Evolutionary conservation across 2,329 filamentous ascomycete genomes (phyloP), one percentile per base, ranked within the genome.

Genomic region (Clarireedia hainanense): DNA sequence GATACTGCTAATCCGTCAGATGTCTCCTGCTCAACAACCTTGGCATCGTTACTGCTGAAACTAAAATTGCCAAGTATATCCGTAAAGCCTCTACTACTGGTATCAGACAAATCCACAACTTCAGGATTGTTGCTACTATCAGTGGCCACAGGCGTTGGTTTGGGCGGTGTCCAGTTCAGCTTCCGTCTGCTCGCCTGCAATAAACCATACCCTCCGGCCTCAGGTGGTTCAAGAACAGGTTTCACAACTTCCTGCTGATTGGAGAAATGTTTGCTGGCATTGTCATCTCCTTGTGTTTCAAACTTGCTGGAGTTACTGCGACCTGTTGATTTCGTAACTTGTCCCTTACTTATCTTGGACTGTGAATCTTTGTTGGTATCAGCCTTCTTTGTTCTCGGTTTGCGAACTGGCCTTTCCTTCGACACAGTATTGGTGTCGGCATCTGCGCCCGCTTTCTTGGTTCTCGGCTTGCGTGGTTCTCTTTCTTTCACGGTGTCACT

Each of bases 101-200:
- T 37, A 23, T 50, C 20, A 0, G 52, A 24, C 4, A 23, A 60
- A 5, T 39, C n/a, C 12, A 20, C 37, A 27, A 50, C 55, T 27
- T 17, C 14, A n/a, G 47, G 24, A 45, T 23, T 30, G 17, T 50
- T 40, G 6, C 43, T 47, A 10, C n/a, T 5, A 26, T 15, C 37
- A 46, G 23, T 20, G 15, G 6, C 20, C 4, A n/a, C 23, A 7
- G 42, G 12, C 43, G 74, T 74, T 36, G 74, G 66, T 47, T 74
- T 76, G 4, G 82, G 78, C 2, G 86, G 87, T 1, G 88, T 91
- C 88, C 87, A 91, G 57, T 84, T 77, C 14, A 72, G 65, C 58
- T 82, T 76, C 57, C 86, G 75, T 47, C 72, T 73, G 26, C 79
- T 67, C 6, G 85, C 86, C 47, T 64, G 61, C 4, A 58, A 57